phyloP scores from a whole-genome alignment of 805 yeast species.

The Lipomyces oligophaga region DNA sequence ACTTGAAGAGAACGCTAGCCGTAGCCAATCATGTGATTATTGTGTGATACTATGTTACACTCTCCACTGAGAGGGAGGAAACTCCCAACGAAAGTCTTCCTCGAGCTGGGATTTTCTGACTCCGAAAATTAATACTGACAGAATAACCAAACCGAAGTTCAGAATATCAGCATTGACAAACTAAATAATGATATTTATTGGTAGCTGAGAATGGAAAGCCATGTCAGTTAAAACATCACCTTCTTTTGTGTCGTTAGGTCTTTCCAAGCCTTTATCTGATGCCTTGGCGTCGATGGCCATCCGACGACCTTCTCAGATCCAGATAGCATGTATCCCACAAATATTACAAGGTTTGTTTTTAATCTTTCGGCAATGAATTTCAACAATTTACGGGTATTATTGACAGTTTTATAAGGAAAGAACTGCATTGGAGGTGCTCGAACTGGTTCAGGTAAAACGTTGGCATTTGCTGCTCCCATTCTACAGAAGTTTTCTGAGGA shows the following conservation, averaged over 20 bases:
- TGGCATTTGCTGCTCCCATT: constrained; percentile 98
- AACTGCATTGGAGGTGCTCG: constrained; percentile 98
- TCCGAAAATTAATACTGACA: too few relatives aligned
- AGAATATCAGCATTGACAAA: too few relatives aligned
- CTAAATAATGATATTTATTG: too few relatives aligned
- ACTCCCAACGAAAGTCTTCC: too few relatives aligned
- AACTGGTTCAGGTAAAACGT: constrained; percentile 97
- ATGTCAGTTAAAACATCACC: background rate
- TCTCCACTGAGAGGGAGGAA: too few relatives aligned
- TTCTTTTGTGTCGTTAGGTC: constrained; percentile 60
- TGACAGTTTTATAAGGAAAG: constrained; percentile 42
- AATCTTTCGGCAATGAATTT: background rate
- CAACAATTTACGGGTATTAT: background rate
- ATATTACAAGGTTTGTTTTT: constrained; percentile 54
- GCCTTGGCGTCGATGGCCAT: constrained; percentile 79
- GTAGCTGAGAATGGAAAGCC: too few relatives aligned
- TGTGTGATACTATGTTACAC: too few relatives aligned
- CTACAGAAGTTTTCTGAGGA: constrained; percentile 90
- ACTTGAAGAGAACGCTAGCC: too few relatives aligned
- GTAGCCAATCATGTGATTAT: too few relatives aligned
- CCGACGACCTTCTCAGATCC: constrained; percentile 79
- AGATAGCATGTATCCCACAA: constrained; percentile 80
- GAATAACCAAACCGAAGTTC: too few relatives aligned
- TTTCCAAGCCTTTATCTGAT: constrained; percentile 82
- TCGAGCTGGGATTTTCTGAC: too few relatives aligned